A percentile compares a stretch with the other conserved stretches of the same genome.
These are phyloP conservation scores for Wickerhamiella domercqiae DNA, from an alignment of 805 yeast species.

Conservation along the genomic window DNA sequence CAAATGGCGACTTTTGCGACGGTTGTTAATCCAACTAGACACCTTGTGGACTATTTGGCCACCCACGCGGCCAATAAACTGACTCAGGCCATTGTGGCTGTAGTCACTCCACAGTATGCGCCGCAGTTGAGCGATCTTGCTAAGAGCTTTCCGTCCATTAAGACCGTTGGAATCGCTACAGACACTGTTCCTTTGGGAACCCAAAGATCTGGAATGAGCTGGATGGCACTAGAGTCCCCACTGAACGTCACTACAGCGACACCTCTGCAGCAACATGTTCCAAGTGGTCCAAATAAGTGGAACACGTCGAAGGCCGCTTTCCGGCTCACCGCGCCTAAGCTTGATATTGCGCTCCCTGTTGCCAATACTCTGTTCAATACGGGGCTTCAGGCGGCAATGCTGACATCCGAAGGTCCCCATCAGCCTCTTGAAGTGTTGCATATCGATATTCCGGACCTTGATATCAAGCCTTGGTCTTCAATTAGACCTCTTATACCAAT, in stretches of 20 bases:
- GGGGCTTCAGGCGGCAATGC: conserved; percentile 15
- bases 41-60: conserved; percentile 12
- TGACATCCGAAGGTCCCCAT: conserved; percentile 1
- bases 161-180: conserved; percentile 18
- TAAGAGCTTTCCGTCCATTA: conserved; percentile 13
- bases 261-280: conserved; percentile 8
- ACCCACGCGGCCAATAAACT: conserved; percentile 13
- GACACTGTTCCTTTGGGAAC: conserved; percentile 23
- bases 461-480: conserved; percentile 1
- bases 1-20: conserved; percentile 12
- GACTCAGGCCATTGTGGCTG: conserved; percentile 18
- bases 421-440: conserved; percentile 14
- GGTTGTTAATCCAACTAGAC: conserved; percentile 15
- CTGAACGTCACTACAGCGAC: conserved; percentile 13
- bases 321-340: conserved; percentile 2
- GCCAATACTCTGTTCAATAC: conserved; percentile 24
- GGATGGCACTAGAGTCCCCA: conserved; percentile 12
- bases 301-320: conserved; percentile 9
- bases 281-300: not conserved
- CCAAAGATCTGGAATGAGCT: conserved; percentile 21
- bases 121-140: conserved; percentile 15
- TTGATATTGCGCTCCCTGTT: conserved; percentile 18
- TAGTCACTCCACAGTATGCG: conserved; percentile 25
- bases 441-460: conserved; percentile 8
- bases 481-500: conserved; percentile 13